Conservation (phyloP, 2,329 filamentous ascomycete species). For the Penicillium hesseltinei region DNA sequence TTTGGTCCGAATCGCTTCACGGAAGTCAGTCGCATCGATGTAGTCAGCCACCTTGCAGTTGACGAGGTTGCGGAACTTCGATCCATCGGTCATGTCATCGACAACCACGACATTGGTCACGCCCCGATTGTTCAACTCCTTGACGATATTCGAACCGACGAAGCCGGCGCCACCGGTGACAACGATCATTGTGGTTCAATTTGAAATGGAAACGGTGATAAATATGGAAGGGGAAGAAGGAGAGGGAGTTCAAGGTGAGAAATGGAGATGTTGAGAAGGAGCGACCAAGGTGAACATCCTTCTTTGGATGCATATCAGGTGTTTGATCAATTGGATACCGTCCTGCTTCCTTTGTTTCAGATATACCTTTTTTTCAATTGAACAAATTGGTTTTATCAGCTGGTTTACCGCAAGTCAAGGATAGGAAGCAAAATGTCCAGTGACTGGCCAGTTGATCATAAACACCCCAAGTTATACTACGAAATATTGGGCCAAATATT, state of each 20-base stretch:
- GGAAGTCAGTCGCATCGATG: neutral
- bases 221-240: too few relatives aligned
- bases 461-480: too few relatives aligned
- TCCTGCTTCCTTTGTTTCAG: neutral
- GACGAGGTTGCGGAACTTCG: conserved; percentile 4
- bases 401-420: too few relatives aligned
- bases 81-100: conserved; percentile 1
- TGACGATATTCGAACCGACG: conserved; percentile 4
- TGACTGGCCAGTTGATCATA: too few relatives aligned
- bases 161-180: conserved; percentile 3
- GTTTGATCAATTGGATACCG: neutral
- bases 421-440: too few relatives aligned
- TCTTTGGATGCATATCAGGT: neutral
- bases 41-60: conserved; percentile 2
- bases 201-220: too few relatives aligned
- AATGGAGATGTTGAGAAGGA: neutral
- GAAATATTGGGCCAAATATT: too few relatives aligned
- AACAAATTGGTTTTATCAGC: too few relatives aligned
- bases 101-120: conserved; percentile 2
- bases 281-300: neutral
- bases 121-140: conserved; percentile 3
- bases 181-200: neutral
- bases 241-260: neutral
- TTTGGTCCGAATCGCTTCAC: neutral
- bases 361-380: too few relatives aligned